phyloP scores from a whole-genome alignment of 768 basidiomycete species.

The Kwoniella pini region DNA sequence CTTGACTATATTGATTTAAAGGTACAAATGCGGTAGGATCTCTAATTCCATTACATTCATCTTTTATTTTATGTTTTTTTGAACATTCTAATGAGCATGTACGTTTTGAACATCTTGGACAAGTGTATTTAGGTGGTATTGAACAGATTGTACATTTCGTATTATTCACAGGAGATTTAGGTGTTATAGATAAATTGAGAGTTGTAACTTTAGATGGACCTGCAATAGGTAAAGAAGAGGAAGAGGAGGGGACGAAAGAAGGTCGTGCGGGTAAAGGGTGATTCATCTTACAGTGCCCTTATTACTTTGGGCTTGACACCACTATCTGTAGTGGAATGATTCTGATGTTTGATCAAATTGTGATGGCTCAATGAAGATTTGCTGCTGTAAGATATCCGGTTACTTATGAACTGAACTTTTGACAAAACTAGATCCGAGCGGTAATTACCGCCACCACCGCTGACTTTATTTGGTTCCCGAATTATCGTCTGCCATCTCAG shows the following conservation, averaged over 20 bases:
- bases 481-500: too few species aligned
- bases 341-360: too few species aligned
- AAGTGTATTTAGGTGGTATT: conserved; percentile 48
- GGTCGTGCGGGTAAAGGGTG: conserved; percentile 11
- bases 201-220: neutral
- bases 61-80: conserved; percentile 41
- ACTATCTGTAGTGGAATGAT: too few species aligned
- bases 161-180: neutral
- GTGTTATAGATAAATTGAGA: neutral
- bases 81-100: conserved; percentile 51
- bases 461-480: too few species aligned
- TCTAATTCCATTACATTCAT: conserved; percentile 39
- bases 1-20: conserved; percentile 82
- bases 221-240: conserved; percentile 2
- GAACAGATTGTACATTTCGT: conserved; percentile 32
- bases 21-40: conserved; percentile 55
- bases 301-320: too few species aligned
- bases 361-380: too few species aligned
- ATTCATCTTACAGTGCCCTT: neutral
- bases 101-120: conserved; percentile 43
- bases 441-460: too few species aligned
- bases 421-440: too few species aligned
- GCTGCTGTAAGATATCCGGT: too few species aligned
- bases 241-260: neutral
- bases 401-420: too few species aligned